Base-by-base conservation (phyloP, 2,329 filamentous ascomycete species). In the Penicillium corylophilum region DNA sequence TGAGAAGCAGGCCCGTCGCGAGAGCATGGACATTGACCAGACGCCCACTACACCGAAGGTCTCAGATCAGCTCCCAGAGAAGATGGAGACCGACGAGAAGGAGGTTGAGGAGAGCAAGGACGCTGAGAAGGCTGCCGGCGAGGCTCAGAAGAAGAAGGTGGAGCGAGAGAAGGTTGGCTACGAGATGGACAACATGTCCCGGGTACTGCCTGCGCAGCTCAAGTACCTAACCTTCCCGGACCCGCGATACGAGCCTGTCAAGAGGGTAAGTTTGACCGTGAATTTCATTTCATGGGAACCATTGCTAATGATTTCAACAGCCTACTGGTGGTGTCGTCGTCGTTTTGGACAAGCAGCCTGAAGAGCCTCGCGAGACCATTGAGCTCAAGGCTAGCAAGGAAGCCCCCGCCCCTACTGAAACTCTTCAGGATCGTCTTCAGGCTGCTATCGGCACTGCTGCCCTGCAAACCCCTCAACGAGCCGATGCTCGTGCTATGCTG, bases 81-180 rank as follows among this genome's bases (percentile, higher is more conserved):
- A 95, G 81, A 96, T 96, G 92, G 93, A 96, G 8, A 77, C 79
- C 2, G 76, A 79, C 33, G 77, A 77, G 7, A 88, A 90, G 58
- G 85, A 88, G 42, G 58, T 51, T 3, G 84, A 85, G 63, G 76
- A 73, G 23, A 73, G 79, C 35, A 79, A 82, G 50, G 69, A 76
- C 29, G 83, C 82, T 56, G 84, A 87, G 42, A 86, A 87, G 72
- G 80, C 81, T n/a, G 67, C 71, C 6, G 69, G 67, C 0, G 79
- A 79, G 35, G 83, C 86, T 13, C 76, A 79, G 33, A 96, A 93
- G 82, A 96, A 95, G 82, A 95, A 94, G 80, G 78, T 79, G 0
- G 91, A 96, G 74, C 95, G 94, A 78, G 94, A 99, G 77, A 97
- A 96, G 82, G 83, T 95, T 53, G 94, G 94, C 62, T 96, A 94